These are phyloP conservation scores for Trichothecium roseum DNA, from an alignment of 2,329 filamentous ascomycete genomes.

Conservation along the genomic window DNA sequence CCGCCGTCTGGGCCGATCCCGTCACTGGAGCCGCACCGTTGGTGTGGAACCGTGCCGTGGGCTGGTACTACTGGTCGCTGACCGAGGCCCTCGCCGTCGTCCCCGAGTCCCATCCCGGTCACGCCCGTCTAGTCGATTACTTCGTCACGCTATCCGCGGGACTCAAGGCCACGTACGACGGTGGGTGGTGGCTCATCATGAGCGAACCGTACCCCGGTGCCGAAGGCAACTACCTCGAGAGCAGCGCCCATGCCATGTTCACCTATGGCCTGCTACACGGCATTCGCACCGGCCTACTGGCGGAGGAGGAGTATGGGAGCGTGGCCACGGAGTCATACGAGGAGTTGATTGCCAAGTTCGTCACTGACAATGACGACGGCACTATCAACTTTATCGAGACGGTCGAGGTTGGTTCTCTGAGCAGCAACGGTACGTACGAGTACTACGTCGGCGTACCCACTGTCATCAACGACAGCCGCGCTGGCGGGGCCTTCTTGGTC, in stretches of 20 bases:
- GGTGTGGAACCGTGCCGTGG: slow-evolving; percentile 43
- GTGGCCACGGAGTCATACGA: slow-evolving; percentile 16
- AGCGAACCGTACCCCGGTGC: slow-evolving; percentile 32
- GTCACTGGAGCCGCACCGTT: slow-evolving; percentile 37
- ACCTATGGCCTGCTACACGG: slow-evolving; percentile 39
- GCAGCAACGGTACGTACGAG: slow-evolving; percentile 36
- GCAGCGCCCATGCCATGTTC: slow-evolving; percentile 49
- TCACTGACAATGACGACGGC: slow-evolving; percentile 33
- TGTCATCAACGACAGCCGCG: slow-evolving; percentile 4
- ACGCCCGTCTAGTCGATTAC: slow-evolving; percentile 23
- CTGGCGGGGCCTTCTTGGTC: slow-evolving; percentile 3
- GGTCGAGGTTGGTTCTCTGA: slow-evolving; percentile 39
- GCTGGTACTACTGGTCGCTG: slow-evolving; percentile 43
- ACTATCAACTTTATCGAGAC: slow-evolving; percentile 41
- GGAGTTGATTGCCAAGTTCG: slow-evolving; percentile 30
- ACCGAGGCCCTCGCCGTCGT: slow-evolving; percentile 38
- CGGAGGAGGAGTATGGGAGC: slow-evolving; percentile 9
- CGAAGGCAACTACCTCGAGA: slow-evolving; percentile 50
- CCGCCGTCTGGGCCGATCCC: slow-evolving; percentile 39
- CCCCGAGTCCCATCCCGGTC: slow-evolving; percentile 24
- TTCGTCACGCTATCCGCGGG: slow-evolving; percentile 29
- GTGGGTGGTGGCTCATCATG: slow-evolving; percentile 51
- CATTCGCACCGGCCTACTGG: slow-evolving; percentile 16
- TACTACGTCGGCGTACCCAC: slow-evolving; percentile 3
- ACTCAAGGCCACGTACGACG: slow-evolving; percentile 27